Conservation (phyloP, 768 basidiomycete genomes). For the Scleroderma citrinum region DNA sequence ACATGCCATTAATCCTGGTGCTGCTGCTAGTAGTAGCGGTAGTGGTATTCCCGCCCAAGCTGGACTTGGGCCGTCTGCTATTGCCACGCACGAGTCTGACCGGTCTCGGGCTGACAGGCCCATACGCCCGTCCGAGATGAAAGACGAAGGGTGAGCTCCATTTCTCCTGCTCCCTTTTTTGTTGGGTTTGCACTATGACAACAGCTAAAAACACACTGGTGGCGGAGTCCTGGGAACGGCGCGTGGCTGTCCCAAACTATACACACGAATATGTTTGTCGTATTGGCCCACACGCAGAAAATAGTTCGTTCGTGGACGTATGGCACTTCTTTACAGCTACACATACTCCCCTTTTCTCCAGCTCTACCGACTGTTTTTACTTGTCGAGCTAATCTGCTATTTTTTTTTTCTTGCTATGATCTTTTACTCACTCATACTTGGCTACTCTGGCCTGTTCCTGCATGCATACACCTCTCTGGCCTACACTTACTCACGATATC, state of each 20-base stretch:
- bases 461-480: conserved; percentile 30
- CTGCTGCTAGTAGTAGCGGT: no score
- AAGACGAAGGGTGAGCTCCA: conserved; percentile 73
- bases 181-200: no score
- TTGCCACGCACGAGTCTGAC: conserved; percentile 32
- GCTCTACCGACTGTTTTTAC: conserved; percentile 7
- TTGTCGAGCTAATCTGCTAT: conserved; percentile 24
- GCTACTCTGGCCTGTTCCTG: conserved; percentile 27
- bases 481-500: conserved; percentile 31
- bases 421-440: conserved; percentile 15
- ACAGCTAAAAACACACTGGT: no score
- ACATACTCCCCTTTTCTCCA: conserved; percentile 15
- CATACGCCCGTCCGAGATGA: conserved; percentile 68
- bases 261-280: conserved; percentile 14
- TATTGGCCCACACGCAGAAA: conserved; percentile 16
- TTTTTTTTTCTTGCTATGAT: conserved; percentile 19
- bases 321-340: conserved; percentile 9
- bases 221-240: no score
- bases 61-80: conserved; percentile 25
- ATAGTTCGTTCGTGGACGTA: conserved; percentile 20
- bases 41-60: conserved; percentile 8
- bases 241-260: conserved; percentile 6
- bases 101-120: conserved; percentile 41
- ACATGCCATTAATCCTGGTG: conserved; percentile 9
- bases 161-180: conserved; percentile 10